phyloP scores from a whole-genome alignment of 352 stramenopile genomes.

The Pythium aphanidermatum region DNA sequence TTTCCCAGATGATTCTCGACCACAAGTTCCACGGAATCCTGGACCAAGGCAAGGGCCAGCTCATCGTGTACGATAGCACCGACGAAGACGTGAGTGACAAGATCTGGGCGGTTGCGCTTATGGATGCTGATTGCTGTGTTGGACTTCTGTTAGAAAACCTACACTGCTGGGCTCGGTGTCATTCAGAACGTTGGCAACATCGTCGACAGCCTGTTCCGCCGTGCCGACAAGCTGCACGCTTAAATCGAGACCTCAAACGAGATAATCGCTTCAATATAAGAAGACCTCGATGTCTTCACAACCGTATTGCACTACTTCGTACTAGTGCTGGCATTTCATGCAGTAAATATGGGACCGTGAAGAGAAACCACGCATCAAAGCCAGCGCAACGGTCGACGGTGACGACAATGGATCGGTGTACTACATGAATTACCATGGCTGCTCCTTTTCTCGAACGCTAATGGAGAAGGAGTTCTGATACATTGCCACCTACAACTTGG shows the following conservation, averaged over 20 bases:
- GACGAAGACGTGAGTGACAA: constrained; percentile 87
- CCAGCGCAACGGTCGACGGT: too few species aligned
- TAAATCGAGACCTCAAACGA: too few species aligned
- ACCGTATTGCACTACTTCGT: background rate
- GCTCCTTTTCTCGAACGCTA: background rate
- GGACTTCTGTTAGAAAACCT: constrained; percentile 65
- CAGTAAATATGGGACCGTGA: background rate
- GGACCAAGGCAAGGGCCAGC: constrained; percentile 97
- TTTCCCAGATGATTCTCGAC: constrained; percentile 99
- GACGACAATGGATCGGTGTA: too few species aligned
- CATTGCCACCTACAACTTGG: constrained; percentile 34
- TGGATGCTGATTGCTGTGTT: constrained; percentile 5
- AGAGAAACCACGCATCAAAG: too few species aligned
- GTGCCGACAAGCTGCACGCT: constrained; percentile 76
- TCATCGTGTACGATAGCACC: constrained; percentile 97
- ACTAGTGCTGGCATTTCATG: background rate
- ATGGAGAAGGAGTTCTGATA: too few species aligned
- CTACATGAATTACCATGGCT: background rate
- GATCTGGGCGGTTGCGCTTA: background rate
- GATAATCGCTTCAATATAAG: too few species aligned
- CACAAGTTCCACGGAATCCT: constrained; percentile 98
- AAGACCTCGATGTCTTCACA: too few species aligned
- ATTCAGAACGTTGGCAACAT: constrained; percentile 97
- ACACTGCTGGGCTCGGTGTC: constrained; percentile 92
- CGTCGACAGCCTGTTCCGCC: constrained; percentile 93